A percentile compares a stretch with the other conserved stretches of the same genome.
phyloP scores from a whole-genome alignment of 2,329 filamentous ascomycete species.

The Lachnellula suecica region DNA sequence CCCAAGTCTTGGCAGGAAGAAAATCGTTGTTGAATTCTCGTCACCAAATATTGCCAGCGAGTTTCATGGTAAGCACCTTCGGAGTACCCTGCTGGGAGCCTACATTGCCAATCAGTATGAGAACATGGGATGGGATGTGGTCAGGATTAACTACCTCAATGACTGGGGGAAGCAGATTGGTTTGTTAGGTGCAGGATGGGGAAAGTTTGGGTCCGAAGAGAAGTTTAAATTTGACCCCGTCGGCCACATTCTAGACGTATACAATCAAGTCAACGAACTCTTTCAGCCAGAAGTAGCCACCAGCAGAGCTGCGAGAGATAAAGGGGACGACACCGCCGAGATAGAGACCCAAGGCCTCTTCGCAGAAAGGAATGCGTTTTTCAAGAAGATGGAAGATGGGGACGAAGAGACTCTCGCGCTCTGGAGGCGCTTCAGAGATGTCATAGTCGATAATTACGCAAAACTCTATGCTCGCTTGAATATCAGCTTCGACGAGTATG shows the following conservation, averaged over 20 bases:
- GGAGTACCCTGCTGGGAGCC: constrained; percentile 66
- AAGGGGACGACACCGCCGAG: constrained; percentile 46
- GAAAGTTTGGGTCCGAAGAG: constrained; percentile 52
- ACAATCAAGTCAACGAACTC: constrained; percentile 61
- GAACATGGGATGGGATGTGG: constrained; percentile 43
- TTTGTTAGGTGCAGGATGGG: constrained; percentile 61
- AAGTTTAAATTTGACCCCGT: constrained; percentile 49
- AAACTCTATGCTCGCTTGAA: constrained; percentile 63
- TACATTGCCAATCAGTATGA: constrained; percentile 63
- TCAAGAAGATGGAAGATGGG: constrained; percentile 67
- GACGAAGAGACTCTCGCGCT: constrained; percentile 57
- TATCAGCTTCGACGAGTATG: constrained; percentile 65
- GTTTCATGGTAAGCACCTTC: constrained; percentile 64
- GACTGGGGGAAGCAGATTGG: constrained; percentile 71
- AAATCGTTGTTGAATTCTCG: constrained; percentile 62
- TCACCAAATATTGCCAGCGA: constrained; percentile 68
- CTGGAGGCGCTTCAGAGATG: constrained; percentile 63
- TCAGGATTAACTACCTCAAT: constrained; percentile 65
- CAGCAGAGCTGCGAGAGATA: constrained; percentile 34
- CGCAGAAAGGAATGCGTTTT: constrained; percentile 41
- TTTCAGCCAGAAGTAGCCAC: constrained; percentile 50
- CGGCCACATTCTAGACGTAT: constrained; percentile 63
- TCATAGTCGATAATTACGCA: constrained; percentile 64
- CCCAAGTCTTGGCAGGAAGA: constrained; percentile 27
- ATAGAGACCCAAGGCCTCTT: constrained; percentile 52